phyloP scores from a whole-genome alignment of 371 early-diverging fungal genomes.

The Haplosporangium sp. region DNA sequence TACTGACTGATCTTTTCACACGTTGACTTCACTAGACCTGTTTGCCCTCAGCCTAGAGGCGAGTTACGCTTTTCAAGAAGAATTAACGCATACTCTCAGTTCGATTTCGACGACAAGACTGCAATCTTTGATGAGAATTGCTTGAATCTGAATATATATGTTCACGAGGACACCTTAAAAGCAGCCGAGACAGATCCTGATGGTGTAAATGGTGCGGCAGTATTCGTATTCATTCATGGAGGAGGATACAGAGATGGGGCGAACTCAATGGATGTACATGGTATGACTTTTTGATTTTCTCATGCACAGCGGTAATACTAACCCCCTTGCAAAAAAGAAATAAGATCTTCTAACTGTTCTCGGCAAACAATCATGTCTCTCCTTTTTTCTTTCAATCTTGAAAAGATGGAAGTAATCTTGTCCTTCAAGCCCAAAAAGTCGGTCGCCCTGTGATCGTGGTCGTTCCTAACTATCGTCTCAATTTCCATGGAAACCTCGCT shows the following conservation, averaged over 20 bases:
- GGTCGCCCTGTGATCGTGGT: slow-evolving; percentile 52
- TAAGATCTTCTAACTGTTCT: no score
- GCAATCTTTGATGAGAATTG: slow-evolving; percentile 32
- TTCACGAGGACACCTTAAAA: slow-evolving; percentile 25
- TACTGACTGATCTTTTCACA: no score
- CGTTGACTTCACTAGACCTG: slow-evolving; percentile 17
- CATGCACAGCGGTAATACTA: no score
- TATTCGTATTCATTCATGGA: slow-evolving; percentile 45
- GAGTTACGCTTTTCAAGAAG: slow-evolving; percentile 20
- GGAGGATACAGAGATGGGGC: slow-evolving; percentile 40
- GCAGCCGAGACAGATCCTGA: neutral
- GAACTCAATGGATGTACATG: slow-evolving; percentile 30
- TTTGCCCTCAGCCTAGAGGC: slow-evolving; percentile 20
- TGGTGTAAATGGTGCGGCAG: slow-evolving; percentile 8
- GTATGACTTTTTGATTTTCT: slow-evolving; percentile 13
- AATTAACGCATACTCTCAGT: slow-evolving; percentile 29
- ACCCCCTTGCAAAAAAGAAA: neutral
- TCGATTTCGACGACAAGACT: slow-evolving; percentile 32
- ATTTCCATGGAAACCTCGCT: slow-evolving; percentile 45
- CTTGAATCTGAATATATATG: slow-evolving; percentile 52
- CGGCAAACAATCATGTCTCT: no score
- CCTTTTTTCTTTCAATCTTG: neutral
- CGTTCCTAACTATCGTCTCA: slow-evolving; percentile 45
- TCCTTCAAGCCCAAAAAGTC: slow-evolving; percentile 12
- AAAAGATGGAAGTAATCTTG: slow-evolving; percentile 32